phyloP scores from a whole-genome alignment of 2,329 filamentous ascomycete genomes.

The Chaetomiaceae sp. region DNA sequence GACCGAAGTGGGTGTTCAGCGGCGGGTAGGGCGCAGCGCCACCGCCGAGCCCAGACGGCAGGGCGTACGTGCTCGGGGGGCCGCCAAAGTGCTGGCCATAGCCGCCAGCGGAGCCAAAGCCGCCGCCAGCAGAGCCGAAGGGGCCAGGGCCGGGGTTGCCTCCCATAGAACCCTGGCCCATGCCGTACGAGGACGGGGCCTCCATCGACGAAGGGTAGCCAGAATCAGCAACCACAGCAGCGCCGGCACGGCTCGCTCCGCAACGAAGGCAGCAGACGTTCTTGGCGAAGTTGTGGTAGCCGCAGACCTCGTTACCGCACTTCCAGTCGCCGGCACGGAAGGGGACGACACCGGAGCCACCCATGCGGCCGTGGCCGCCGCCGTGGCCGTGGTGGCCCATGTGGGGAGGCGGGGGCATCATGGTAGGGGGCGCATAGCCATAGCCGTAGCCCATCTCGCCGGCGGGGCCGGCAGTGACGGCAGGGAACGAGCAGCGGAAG shows the following conservation, averaged over 20 bases:
- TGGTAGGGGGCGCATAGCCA: slow-evolving; percentile 66
- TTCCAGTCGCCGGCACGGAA: slow-evolving; percentile 99
- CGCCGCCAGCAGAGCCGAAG: slow-evolving; percentile 64
- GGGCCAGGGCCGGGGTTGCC: slow-evolving; percentile 74
- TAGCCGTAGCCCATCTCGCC: slow-evolving; percentile 62
- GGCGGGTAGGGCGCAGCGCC: slow-evolving; percentile 75
- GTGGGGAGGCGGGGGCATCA: slow-evolving; percentile 75
- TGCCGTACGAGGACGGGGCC: slow-evolving; percentile 72
- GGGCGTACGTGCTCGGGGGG: slow-evolving; percentile 80
- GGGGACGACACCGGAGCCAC: slow-evolving; percentile 80
- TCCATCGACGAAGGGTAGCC: slow-evolving; percentile 91
- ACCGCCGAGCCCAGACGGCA: slow-evolving; percentile 80
- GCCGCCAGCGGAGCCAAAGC: slow-evolving; percentile 59
- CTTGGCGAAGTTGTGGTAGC: slow-evolving; percentile 99
- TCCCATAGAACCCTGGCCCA: slow-evolving; percentile 83
- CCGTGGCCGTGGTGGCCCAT: slow-evolving; percentile 51
- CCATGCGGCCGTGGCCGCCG: slow-evolving; percentile 60
- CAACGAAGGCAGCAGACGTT: slow-evolving; percentile 97
- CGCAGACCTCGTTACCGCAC: slow-evolving; percentile 93
- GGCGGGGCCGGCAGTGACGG: slow-evolving; percentile 71
- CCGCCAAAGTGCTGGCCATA: slow-evolving; percentile 80
- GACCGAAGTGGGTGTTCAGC: slow-evolving; percentile 76
- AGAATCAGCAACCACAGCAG: slow-evolving; percentile 90
- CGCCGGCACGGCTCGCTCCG: slow-evolving; percentile 87
- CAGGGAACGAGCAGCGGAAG: slow-evolving; percentile 99